Conservation (phyloP, 345 rosid species). For the Euclidium syriacum region DNA sequence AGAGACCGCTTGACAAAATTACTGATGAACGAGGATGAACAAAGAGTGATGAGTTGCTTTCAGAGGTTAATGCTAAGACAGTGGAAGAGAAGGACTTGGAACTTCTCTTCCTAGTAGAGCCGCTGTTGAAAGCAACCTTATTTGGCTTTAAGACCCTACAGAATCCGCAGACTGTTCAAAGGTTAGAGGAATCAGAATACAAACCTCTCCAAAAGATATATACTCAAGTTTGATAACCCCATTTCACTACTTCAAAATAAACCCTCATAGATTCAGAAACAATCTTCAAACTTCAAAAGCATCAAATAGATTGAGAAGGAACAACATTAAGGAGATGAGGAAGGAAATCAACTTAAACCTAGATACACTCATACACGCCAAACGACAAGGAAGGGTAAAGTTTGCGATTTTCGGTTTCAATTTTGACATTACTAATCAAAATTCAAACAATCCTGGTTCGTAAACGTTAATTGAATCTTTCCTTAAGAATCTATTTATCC, state of each 20-base stretch:
- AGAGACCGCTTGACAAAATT: constrained; percentile 34
- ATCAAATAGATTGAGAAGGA: neutral
- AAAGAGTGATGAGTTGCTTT: constrained; percentile 20
- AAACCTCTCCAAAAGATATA: neutral
- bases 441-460: too few species aligned
- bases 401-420: neutral
- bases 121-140: constrained; percentile 9
- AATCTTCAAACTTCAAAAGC: constrained; percentile 12
- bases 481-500: too few species aligned
- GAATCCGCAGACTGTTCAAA: constrained; percentile 26
- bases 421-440: too few species aligned
- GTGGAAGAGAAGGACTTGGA: constrained; percentile 27
- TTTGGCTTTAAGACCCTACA: constrained; percentile 29
- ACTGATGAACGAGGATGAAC: constrained; percentile 40
- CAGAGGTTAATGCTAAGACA: constrained; percentile 27
- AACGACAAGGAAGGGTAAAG: neutral
- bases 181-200: neutral
- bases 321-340: neutral
- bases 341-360: neutral
- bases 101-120: constrained; percentile 23
- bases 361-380: neutral
- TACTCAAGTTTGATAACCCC: neutral
- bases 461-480: too few species aligned
- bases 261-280: neutral
- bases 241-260: neutral